Evolutionary conservation across 352 stramenopile genomes (phyloP), one percentile per base, ranked within the genome.

Genomic region (Phytophthora capsici): DNA sequence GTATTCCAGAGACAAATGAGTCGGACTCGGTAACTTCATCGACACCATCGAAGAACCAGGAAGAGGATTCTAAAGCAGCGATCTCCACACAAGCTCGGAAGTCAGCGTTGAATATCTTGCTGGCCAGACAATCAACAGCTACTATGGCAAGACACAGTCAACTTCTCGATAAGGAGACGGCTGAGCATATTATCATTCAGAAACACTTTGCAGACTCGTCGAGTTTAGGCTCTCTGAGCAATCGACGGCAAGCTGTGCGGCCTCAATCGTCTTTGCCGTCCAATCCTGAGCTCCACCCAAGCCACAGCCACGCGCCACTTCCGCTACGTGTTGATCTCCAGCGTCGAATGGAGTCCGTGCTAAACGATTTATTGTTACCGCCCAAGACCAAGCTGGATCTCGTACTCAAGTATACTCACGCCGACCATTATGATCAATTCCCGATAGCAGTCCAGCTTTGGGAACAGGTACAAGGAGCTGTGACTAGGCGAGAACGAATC

Each of bases 401-500:
- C n/a, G 81, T 92, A n/a, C 73, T 92, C 8, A 92, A 90, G 66
- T 92, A 92, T 47, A 92, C 84, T 1, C 75, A 88, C 10, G 66
- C 53, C 0, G 76, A 84, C 26, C 51, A 82, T 47, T 90, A 83
- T 67, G 71, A 88, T n/a, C 70, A 70, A 19, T 89, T 93, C 36
- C 58, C 78, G 23, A 68, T 76, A 16, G 84, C 84, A 4, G 82
- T 93, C 4, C 59, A 84, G 25, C 66, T 90, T 4, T 93, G 82
- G 82, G 84, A 93, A 25, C 77, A 80, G 30, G 75, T 76, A 13
- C 25, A 77, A 32, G 56, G 67, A 26, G 76, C 62, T 53, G 73
- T 92, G 4, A 45, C 55, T 17, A 66, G 69, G 37, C 71, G 84
- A 20, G 81, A 90, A n/a, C 41, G 63, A 1, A 65, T 83, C n/a